Evolutionary conservation across 306 rosid genomes (phyloP).

Genomic region (Morella rubra): DNA sequence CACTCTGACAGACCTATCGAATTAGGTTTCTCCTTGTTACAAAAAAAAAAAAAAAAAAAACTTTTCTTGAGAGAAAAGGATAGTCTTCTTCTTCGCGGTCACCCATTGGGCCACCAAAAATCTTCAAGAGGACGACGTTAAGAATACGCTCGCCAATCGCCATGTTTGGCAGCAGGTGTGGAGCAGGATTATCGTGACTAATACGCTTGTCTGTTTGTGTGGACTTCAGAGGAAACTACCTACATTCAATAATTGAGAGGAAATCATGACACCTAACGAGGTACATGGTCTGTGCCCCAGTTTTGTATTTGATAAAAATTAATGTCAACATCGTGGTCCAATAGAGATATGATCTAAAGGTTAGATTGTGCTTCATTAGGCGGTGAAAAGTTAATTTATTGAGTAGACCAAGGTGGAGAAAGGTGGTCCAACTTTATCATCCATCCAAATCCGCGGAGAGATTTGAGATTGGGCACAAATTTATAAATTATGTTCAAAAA

Average conservation of each 20-base stretch:
- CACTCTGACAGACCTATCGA: too few species aligned
- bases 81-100: too few species aligned
- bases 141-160: too few species aligned
- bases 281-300: background rate
- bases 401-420: background rate
- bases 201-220: too few species aligned
- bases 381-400: slow-evolving; percentile 23
- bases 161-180: too few species aligned
- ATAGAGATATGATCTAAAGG: slow-evolving; percentile 22
- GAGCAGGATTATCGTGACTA: too few species aligned
- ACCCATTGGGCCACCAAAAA: too few species aligned
- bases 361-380: slow-evolving; percentile 28
- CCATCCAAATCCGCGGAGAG: slow-evolving; percentile 19
- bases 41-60: too few species aligned
- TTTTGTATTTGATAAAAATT: slow-evolving; percentile 23
- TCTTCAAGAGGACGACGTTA: too few species aligned
- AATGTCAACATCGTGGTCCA: slow-evolving; percentile 34
- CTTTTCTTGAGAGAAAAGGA: too few species aligned
- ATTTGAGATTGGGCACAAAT: slow-evolving; percentile 30
- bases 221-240: background rate
- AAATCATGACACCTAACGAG: slow-evolving; percentile 23
- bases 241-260: slow-evolving; percentile 31
- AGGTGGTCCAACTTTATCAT: slow-evolving; percentile 21
- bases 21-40: too few species aligned
- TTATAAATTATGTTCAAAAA: slow-evolving; percentile 30